Base-by-base conservation (phyloP, 2,329 filamentous ascomycete species). In the Xylariaceae sp. region DNA sequence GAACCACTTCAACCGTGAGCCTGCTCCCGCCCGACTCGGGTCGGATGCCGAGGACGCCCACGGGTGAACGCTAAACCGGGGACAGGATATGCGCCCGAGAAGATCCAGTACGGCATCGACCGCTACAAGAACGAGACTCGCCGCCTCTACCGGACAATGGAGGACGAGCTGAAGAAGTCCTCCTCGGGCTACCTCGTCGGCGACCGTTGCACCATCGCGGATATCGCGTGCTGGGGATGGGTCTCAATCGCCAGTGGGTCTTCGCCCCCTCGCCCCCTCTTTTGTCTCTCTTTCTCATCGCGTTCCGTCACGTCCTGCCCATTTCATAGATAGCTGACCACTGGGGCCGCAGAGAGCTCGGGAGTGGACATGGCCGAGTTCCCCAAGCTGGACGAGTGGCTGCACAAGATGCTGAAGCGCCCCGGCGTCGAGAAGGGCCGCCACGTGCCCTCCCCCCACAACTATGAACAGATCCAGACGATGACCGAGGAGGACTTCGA, bases 151-250 rank as follows among this genome's bases (percentile, higher is more conserved):
- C 68, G 77, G 32, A 80, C 87, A 14, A 64, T 94, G 38, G 80
- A 94, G 51, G 75, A 71, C 30, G 78, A 88, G 35, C 73, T 94
- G 27, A 57, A 62, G 42, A 67, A 68, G 50, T 70, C 69, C 5
- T 53, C 58, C 3, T 72, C 68, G 0, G 73, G 72, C 10, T 81
- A 68, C 53, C 59, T 81, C 10, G 77, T 81, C 28, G 83, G 83
- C 22, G 75, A 84, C 55, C 75, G 75, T 42, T 65, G 72, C 40
- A 86, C 82, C 27, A 77, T 84, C 45, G 86, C 85, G 2, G 88
- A 94, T 56, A 83, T 94, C 39, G 68, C 84, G 26, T 75, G 76
- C 56, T 88, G 81, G 73, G 84, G 84, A 17, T 93, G 87, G 86
- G 70, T 90, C 4, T 67, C 77, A 4, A 33, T 56, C 11, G 57